phyloP scores from a whole-genome alignment of 257 asterid genomes.

The Scutellaria galericulata region DNA sequence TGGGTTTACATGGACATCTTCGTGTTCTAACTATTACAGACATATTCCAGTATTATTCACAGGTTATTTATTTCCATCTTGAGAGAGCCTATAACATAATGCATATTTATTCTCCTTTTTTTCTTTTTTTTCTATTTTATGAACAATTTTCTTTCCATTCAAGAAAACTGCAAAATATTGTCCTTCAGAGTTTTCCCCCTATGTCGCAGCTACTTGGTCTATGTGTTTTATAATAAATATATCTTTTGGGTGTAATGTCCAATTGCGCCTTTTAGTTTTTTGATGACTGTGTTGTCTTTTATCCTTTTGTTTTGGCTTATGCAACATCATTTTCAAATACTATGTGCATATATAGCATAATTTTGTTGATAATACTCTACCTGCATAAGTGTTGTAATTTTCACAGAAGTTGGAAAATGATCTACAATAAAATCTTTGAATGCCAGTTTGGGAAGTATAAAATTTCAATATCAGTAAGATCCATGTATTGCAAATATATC shows the following conservation, averaged over 20 bases:
- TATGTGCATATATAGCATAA: not conserved
- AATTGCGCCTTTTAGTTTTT: not conserved
- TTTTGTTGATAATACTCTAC: not conserved
- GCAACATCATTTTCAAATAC: constrained; percentile 2
- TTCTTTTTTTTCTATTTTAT: constrained; percentile 9
- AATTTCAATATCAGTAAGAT: not conserved
- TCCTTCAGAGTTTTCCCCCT: not conserved
- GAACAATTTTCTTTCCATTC: not conserved
- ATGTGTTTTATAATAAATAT: constrained; percentile 4
- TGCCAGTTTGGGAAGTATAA: not conserved
- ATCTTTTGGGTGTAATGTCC: not conserved
- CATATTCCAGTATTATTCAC: constrained; percentile 83
- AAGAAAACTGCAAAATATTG: constrained; percentile 20
- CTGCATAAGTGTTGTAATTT: constrained; percentile 12
- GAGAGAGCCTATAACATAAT: not conserved
- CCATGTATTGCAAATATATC: not conserved
- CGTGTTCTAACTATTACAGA: constrained; percentile 75
- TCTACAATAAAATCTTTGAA: constrained; percentile 11
- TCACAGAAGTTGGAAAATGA: not conserved
- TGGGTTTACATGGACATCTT: constrained; percentile 98
- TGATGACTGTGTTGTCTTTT: not conserved
- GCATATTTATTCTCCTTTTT: constrained; percentile 15
- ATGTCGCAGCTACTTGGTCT: constrained; percentile 10
- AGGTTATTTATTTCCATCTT: constrained; percentile 50
- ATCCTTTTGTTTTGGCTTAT: not conserved